Base-by-base conservation (phyloP, 129 eudicot genomes). In the Pulicaria dysenterica region DNA sequence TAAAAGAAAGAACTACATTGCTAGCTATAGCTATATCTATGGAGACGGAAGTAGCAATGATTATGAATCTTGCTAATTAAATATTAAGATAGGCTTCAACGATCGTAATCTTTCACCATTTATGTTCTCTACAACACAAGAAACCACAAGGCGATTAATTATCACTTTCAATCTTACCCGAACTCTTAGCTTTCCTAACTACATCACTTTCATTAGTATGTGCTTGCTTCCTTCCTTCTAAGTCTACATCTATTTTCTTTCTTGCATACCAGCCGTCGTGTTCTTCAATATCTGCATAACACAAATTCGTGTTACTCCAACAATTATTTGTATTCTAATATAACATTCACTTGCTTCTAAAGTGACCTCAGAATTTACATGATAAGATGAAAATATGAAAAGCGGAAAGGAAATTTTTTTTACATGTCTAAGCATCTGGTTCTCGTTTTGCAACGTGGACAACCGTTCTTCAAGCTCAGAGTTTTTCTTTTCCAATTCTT, bases 341-440 rank as follows among this genome's bases (percentile, higher is more conserved):
- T 24, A 24, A 24, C 31, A 24, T 24, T 24, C 2, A 24, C 31
- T 24, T 24, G 31, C 31, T 24, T 24, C 31, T 24, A 24, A 24
- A 24, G 31, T 2, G 1, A 24, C 31, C 31, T 24, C 31, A 24
- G 31, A 24, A 24, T 24, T 24, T 24, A 24, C 31, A 24, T 24
- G 31, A 24, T 24, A 24, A 24, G 31, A 24, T 0, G 31, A 24
- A 24, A 24, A 24, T 24, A 24, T 24, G 31, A 24, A 24, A 24
- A 24, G 31, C 31, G 31, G 31, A 24, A 24, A 0, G 31, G 31
- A 24, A 24, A 24, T 24, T 24, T 24, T 24, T 24, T 24, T 24
- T 81, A 90, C 98, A 63, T 93, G 98, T 93, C 98, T 87, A 67
- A 93, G 98, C 98, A 93, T 93, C 78, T 89, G 95, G 76, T 93